Conservation (phyloP, 371 early-diverging fungal species). For the Cokeromyces recurvatus region DNA sequence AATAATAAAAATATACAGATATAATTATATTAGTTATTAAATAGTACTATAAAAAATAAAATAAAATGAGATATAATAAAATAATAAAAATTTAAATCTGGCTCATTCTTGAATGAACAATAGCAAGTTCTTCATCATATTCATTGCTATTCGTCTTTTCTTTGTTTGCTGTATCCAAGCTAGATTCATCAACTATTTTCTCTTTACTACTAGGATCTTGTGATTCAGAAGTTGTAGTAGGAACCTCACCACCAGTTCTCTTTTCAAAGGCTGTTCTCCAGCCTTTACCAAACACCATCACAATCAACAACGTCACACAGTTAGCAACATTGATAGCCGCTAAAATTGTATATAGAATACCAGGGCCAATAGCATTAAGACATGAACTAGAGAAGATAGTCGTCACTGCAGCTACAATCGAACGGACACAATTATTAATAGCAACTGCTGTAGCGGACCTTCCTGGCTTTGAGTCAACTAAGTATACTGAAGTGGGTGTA, state of each 20-base stretch:
- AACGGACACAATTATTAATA: constrained; percentile 43
- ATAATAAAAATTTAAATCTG: not conserved
- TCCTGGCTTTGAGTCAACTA: constrained; percentile 52
- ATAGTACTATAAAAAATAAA: no score
- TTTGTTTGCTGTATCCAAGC: no score
- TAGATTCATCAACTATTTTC: no score
- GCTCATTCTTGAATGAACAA: not conserved
- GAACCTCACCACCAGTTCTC: no score
- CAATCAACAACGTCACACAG: constrained; percentile 9
- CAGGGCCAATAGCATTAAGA: constrained; percentile 17
- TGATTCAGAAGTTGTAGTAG: no score
- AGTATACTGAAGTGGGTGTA: constrained; percentile 45
- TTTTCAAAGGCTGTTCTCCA: constrained; percentile 19
- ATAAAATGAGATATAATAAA: not conserved
- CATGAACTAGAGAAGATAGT: constrained; percentile 21
- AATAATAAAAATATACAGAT: no score
- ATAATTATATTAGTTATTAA: no score
- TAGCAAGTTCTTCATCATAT: not conserved
- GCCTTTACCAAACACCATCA: constrained; percentile 16
- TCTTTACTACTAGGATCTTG: no score
- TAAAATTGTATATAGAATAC: constrained; percentile 17
- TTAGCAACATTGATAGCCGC: constrained; percentile 24
- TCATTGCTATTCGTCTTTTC: no score
- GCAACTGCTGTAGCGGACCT: constrained; percentile 52
- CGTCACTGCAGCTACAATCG: constrained; percentile 29